These are phyloP conservation scores for Strobilomyces dryophilus DNA, from an alignment of 768 basidiomycete species.

Conservation along the genomic window DNA sequence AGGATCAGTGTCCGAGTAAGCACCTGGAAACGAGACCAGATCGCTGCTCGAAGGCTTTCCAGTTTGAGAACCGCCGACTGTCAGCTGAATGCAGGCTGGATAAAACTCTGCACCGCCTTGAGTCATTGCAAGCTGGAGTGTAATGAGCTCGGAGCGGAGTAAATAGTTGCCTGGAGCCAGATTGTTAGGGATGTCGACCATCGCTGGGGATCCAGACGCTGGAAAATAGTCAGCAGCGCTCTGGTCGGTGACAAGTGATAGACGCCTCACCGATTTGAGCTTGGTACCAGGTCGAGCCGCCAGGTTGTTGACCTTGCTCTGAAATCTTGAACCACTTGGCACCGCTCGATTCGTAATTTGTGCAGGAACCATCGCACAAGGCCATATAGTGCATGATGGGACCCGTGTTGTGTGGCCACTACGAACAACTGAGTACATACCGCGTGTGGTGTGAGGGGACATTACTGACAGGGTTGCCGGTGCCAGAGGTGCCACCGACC, in stretches of 20 bases:
- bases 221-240: neutral
- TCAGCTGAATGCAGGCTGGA: slow-evolving; percentile 24
- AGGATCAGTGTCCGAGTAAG: slow-evolving; percentile 61
- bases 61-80: slow-evolving; percentile 26
- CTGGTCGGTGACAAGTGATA: neutral
- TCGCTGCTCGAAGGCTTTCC: slow-evolving; percentile 20
- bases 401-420: slow-evolving; percentile 57
- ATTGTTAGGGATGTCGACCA: slow-evolving; percentile 41
- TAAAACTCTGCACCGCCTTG: slow-evolving; percentile 49
- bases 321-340: slow-evolving; percentile 75
- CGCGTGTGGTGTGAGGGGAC: neutral
- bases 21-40: slow-evolving; percentile 64
- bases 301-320: slow-evolving; percentile 42
- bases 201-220: slow-evolving; percentile 39
- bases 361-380: slow-evolving; percentile 52
- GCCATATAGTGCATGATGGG: slow-evolving; percentile 75
- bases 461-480: slow-evolving; percentile 16
- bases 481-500: slow-evolving; percentile 38
- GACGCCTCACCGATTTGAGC: slow-evolving; percentile 39
- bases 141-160: slow-evolving; percentile 72
- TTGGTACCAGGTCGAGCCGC: slow-evolving; percentile 45
- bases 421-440: neutral
- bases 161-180: slow-evolving; percentile 69
- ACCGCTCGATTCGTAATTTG: slow-evolving; percentile 46
- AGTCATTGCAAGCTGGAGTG: slow-evolving; percentile 57